Evolutionary conservation across 805 yeast genomes (phyloP), one percentile per base, ranked within the genome.

Genomic region (Teunomyces cretensis): DNA sequence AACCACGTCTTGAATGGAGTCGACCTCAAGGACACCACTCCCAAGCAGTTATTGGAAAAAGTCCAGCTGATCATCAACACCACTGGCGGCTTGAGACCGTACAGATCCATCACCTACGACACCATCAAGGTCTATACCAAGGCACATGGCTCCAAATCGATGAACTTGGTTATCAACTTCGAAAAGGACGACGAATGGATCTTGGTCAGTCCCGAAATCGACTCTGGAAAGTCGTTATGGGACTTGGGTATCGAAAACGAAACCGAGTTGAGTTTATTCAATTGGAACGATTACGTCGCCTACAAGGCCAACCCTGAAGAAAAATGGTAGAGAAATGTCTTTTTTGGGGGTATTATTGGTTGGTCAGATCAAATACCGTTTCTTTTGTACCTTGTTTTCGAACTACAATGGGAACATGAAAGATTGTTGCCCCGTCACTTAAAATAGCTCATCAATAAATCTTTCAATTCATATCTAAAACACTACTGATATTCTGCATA

Each of bases 71-170:
- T 65, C 9, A 75, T 80, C 40, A 63, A 68, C 46, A 77, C 84
- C 4, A 75, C 80, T 11, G 89, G 94, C 6, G 81, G 80, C 0
- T 79, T 83, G 47, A 76, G 97, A 57, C 96, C 98, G 1, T 91
- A 82, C 64, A 76, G 97, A 58, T 86, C 76, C 48, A 87, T 88
- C 8, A 72, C 67, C 0, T 86, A 81, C 51, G 87, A 92, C 59
- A 74, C 91, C 0, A 62, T 92, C 45, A 94, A 94, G 64, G 76
- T 94, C 6, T 94, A 94, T 67, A 86, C 96, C 24, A 90, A 89
- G 60, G 98, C 99, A 0, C 98, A 92, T 64, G 94, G 95, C 9
- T 79, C 96, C 26, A 94, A 94, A 67, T 88, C 97, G 2, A 86
- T 90, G 81, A 90, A 94, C 60, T 74, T 94, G 53, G 94, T 90